These are phyloP conservation scores for Umbelopsis ramanniana DNA, from an alignment of 192 early-diverging fungal species.

Conservation along the genomic window DNA sequence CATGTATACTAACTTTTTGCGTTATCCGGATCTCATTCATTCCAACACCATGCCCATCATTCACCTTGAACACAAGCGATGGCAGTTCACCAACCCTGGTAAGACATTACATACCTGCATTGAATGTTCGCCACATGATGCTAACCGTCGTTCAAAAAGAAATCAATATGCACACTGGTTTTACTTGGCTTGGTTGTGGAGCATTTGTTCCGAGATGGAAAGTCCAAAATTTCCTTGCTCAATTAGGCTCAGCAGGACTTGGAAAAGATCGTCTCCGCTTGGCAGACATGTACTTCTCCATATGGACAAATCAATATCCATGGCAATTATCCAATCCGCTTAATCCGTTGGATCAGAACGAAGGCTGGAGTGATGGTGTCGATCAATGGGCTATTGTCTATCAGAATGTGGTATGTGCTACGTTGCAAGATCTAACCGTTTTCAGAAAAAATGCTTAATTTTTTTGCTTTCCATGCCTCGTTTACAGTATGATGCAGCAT, in stretches of 20 bases:
- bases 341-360: constrained; percentile 45
- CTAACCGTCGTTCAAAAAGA: constrained; percentile 26
- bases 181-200: constrained; percentile 57
- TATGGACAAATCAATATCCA: constrained; percentile 67
- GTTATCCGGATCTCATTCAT: constrained; percentile 55
- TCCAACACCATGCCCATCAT: constrained; percentile 54
- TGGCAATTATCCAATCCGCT: constrained; percentile 55
- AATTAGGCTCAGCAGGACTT: constrained; percentile 52
- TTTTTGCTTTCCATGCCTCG: no score
- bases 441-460: neutral
- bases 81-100: constrained; percentile 60
- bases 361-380: constrained; percentile 48
- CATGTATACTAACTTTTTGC: constrained; percentile 61
- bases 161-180: constrained; percentile 57
- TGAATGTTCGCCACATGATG: neutral
- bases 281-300: constrained; percentile 59
- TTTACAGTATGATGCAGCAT: constrained; percentile 53
- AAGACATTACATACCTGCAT: constrained; percentile 10
- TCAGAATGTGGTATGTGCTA: constrained; percentile 23
- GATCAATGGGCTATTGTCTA: constrained; percentile 55
- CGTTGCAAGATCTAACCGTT: neutral
- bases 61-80: constrained; percentile 52
- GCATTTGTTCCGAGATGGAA: constrained; percentile 53
- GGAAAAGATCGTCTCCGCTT: constrained; percentile 48
- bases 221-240: constrained; percentile 53